Evolutionary conservation across 2,329 filamentous ascomycete species (phyloP), one percentile per base, ranked within the genome.

Genomic region (Cordyceps cicadae): DNA sequence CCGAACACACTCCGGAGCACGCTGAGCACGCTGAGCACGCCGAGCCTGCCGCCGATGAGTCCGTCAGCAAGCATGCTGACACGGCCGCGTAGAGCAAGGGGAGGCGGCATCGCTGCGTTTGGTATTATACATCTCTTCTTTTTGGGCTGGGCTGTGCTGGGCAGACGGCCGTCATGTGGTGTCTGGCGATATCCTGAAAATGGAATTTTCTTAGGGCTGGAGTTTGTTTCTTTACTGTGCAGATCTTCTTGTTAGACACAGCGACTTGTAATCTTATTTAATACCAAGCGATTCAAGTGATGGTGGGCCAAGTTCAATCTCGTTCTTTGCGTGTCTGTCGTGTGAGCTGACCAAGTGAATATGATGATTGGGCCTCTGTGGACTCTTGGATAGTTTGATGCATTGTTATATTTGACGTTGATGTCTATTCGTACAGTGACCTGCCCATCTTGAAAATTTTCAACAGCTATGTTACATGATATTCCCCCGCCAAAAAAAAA

Each of bases 401-500:
- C 45, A 45, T 46, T 58, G 55, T 24, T 59, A 37, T 51, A 45
- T 62, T 32, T 52, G 19, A 46, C 46, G 24, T 49, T 15, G 32
- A 43, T 41, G 26, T 57, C 54, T 62, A 56, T 58, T 57, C 54
- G 54, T 58, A 57, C 54, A 53, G 29, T 34, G 51, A 55, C 12
- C 41, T 54, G 58, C 50, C n/a, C 29, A 29, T 54, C 48, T 45
- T 52, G 51, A 29, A 43, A 60, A 54, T 50, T 54, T 48, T 49
- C 19, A 17, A 59, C 56, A 52, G 29, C 57, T 61, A 61, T 61
- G 59, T 52, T 56, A 60, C 58, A 60, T 54, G 15, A 50, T 43
- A 37, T n/a, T 29, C 19, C 15, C 24, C 8, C 19, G 9, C 17
- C 15, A 43, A 43, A n/a, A n/a, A n/a, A n/a, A n/a, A n/a, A 32